Percentiles rank a stretch among this genome's conserved stretches.
Evolutionary conservation across 2,329 filamentous ascomycete species (phyloP).

Genomic region (Ceratocystis huliohia): DNA sequence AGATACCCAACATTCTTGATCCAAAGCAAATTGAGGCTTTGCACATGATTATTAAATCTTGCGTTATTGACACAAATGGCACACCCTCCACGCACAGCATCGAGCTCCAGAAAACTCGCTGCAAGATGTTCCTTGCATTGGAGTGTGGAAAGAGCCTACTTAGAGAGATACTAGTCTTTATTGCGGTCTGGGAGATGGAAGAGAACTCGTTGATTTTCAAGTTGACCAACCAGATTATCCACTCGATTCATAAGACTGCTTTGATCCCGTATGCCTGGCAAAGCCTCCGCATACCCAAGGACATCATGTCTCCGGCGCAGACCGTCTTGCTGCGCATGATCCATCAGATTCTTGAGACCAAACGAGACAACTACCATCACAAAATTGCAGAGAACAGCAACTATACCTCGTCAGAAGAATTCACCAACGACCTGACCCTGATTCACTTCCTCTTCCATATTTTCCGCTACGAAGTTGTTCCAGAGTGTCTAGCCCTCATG

Average conservation of each 20-base stretch:
- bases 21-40: conserved; percentile 91
- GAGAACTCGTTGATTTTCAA: conserved; percentile 93
- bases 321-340: conserved; percentile 84
- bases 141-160: conserved; percentile 84
- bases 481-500: conserved; percentile 88
- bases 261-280: conserved; percentile 88
- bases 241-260: conserved; percentile 78
- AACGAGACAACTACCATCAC: conserved; percentile 14
- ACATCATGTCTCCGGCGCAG: conserved; percentile 90
- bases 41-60: conserved; percentile 94
- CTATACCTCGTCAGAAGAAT: conserved; percentile 19
- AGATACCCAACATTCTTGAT: conserved; percentile 86
- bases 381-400: conserved; percentile 13
- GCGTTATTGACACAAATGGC: conserved; percentile 72
- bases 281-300: conserved; percentile 80
- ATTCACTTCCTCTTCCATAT: conserved; percentile 87
- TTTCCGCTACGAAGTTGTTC: conserved; percentile 83
- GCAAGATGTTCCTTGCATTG: conserved; percentile 76
- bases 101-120: conserved; percentile 81
- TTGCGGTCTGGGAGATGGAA: conserved; percentile 90
- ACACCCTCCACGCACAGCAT: conserved; percentile 29
- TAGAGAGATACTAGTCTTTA: conserved; percentile 85
- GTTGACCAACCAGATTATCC: conserved; percentile 90
- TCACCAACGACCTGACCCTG: conserved; percentile 19
- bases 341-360: conserved; percentile 20